Base-by-base conservation (phyloP, 1,284 basidiomycete genomes). In the Abortiporus biennis region DNA sequence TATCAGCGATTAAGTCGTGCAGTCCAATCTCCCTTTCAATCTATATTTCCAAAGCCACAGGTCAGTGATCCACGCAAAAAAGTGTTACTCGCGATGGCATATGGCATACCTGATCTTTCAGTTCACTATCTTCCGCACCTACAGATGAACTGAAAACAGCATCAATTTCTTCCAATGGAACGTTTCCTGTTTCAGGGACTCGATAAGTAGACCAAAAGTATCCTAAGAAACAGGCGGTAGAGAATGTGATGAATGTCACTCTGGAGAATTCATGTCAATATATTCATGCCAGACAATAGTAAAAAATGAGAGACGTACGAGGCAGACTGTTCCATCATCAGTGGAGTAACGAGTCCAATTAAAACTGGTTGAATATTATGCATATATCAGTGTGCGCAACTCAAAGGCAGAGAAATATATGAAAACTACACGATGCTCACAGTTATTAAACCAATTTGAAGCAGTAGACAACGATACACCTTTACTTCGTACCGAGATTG, bases 391-490 rank as follows among this genome's bases (percentile, higher is more conserved):
- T 36, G 35, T 21, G n/a, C 19, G 57, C 55, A 59, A 51, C 49
- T 47, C 27, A 47, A 51, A 32, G 57, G 22, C 43, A 27, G 33
- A 22, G 25, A 35, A 36, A 44, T 34, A 24, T 31, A 35, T 22
- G 8, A 34, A 1, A 41, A 23, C 9, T 8, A 29, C 8, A n/a
- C 27, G 27, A 9, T 66, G 25, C 74, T 19, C 50, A 84, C 85
- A 89, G 48, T 87, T 89, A 56, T 86, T 88, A 30, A 77, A 53
- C 87, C 88, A 91, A 59, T 88, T 89, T 30, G 85, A 88, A 2
- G 86, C 81, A 1, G 88, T 90, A n/a, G 86, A 81, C 16, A 94
- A 56, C 17, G 86, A 77, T 4, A 92, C 88, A 47, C 91, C 92
- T 58, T 83, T 82, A 49, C 88, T 82, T 55, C 91, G 73, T 62